Evolutionary conservation across 306 rosid genomes (phyloP), one percentile per base, ranked within the genome.

Genomic region (Gynostemma pentaphyllum): DNA sequence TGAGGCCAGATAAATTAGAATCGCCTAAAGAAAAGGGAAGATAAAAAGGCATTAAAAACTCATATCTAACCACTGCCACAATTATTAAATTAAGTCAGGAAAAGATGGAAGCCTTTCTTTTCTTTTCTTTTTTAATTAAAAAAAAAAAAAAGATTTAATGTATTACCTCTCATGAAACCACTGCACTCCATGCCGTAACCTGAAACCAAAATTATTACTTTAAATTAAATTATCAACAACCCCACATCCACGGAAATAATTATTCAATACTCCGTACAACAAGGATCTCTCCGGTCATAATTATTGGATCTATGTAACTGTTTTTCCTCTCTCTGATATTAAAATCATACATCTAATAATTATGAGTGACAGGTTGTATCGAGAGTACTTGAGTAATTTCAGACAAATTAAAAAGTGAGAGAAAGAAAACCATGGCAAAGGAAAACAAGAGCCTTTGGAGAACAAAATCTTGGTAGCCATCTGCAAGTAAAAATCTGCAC

Each of bases 181-280:
- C 96, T 78, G 86, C 96, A 92, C 69, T 92, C 99, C 94, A 84
- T 82, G 69, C 96, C 99, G 63, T 92, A 92, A 5, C 96, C 99
- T 92, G 86, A 82, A 71, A 76, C 68, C 76, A 67, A 50, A 30
- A 69, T 69, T 68, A 72, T 45, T 19, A 16, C n/a, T 36, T 34
- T 69, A 50, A 3, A 68, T 5, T 66, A 23, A 41, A 72, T 68
- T 45, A 45, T 65, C 57, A 60, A 8, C 60, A 8, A 4, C 5
- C 4, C 22, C 40, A 23, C 14, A 65, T 4, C n/a, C n/a, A n/a
- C n/a, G n/a, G n/a, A n/a, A n/a, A n/a, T n/a, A n/a, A n/a, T n/a
- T n/a, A n/a, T n/a, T n/a, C n/a, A n/a, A n/a, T n/a, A n/a, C n/a
- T n/a, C n/a, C n/a, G n/a, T n/a, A n/a, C n/a, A n/a, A n/a, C n/a